These are phyloP conservation scores for Linum lewisii DNA, from an alignment of 345 rosid genomes.

Conservation along the genomic window DNA sequence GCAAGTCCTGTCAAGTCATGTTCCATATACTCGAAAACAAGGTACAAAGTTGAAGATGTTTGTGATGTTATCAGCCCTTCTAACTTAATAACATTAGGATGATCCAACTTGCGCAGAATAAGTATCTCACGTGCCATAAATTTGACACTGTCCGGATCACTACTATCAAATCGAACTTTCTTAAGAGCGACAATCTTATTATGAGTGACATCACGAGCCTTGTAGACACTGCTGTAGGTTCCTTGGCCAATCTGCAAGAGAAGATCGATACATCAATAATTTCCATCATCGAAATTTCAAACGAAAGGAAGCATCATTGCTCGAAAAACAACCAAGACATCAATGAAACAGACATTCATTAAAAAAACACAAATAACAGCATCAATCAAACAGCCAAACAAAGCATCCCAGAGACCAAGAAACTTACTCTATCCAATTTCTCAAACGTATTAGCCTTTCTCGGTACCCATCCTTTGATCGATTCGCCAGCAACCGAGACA, in stretches of 20 bases:
- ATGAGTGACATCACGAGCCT: constrained; percentile 60
- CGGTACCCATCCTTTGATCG: constrained; percentile 80
- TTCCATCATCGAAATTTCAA: no score
- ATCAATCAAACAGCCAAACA: neutral
- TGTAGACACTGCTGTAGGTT: constrained; percentile 87
- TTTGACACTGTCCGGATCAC: constrained; percentile 73
- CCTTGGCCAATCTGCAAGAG: constrained; percentile 94
- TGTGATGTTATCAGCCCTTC: constrained; percentile 86
- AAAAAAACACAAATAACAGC: neutral
- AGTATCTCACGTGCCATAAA: constrained; percentile 92
- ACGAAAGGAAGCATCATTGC: no score
- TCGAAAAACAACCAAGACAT: no score
- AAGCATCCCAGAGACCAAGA: neutral
- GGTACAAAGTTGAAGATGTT: constrained; percentile 65
- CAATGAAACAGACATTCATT: no score
- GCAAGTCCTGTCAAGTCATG: constrained; percentile 94
- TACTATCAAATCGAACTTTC: constrained; percentile 72
- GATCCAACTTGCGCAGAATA: constrained; percentile 72
- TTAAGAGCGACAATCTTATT: constrained; percentile 79
- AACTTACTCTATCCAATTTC: constrained; percentile 68
- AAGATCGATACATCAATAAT: neutral
- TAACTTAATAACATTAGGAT: constrained; percentile 83
- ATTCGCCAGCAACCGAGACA: constrained; percentile 61
- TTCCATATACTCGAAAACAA: constrained; percentile 96
- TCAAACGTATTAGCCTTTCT: constrained; percentile 55